Evolutionary conservation across 495 filamentous ascomycete genomes (phyloP).

Genomic region (Podospora sp.): DNA sequence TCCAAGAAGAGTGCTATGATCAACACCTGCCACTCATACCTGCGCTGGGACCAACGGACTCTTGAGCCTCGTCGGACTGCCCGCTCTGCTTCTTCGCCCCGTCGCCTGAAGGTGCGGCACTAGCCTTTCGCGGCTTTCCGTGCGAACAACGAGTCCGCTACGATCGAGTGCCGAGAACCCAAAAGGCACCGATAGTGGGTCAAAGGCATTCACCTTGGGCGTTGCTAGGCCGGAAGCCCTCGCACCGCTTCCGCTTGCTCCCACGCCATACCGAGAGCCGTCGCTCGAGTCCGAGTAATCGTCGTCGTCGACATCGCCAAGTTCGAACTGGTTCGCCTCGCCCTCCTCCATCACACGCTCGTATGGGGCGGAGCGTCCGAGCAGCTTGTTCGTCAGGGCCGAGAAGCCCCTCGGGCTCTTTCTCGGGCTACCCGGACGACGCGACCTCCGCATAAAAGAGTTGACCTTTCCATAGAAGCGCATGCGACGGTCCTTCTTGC

Average conservation of each 20-base stretch:
- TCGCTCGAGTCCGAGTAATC: conserved; percentile 58
- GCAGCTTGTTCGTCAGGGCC: conserved; percentile 58
- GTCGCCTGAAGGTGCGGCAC: conserved; percentile 49
- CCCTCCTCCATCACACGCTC: conserved; percentile 88
- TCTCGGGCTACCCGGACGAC: conserved; percentile 56
- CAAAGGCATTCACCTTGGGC: conserved; percentile 63
- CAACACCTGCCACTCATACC: conserved; percentile 37
- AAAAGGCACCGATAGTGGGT: conserved; percentile 37
- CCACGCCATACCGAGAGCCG: conserved; percentile 29
- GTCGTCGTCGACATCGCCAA: conserved; percentile 63
- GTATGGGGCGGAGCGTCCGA: conserved; percentile 59
- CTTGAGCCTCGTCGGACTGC: conserved; percentile 65
- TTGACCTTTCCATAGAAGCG: conserved; percentile 63
- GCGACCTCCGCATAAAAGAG: conserved; percentile 52
- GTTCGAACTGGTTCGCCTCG: conserved; percentile 66
- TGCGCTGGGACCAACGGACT: conserved; percentile 61
- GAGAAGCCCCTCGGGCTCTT: conserved; percentile 60
- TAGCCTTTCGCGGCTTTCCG: conserved; percentile 78
- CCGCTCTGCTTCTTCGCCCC: conserved; percentile 60
- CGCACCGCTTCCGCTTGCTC: conserved; percentile 32
- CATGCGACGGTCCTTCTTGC: conserved; percentile 69
- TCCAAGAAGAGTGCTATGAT: background rate
- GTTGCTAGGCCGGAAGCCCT: conserved; percentile 66
- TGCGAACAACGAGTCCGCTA: conserved; percentile 72
- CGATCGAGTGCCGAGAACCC: conserved; percentile 63